Percentiles rank a stretch among this genome's conserved stretches.
Conservation (phyloP, 768 basidiomycete species). For the Lactifluus subvellereus region DNA sequence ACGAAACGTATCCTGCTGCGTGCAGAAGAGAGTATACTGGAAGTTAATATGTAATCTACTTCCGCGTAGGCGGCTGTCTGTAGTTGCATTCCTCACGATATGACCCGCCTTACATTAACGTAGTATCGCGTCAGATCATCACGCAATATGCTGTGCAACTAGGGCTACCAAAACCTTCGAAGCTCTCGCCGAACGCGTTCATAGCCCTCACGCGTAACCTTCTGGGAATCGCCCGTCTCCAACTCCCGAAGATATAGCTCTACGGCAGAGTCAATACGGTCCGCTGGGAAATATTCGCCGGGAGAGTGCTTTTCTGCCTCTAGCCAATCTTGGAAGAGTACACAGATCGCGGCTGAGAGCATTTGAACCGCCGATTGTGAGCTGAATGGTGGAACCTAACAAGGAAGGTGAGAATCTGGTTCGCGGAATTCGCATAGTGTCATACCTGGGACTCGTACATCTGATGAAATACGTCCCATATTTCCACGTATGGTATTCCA, state of each 20-base stretch:
- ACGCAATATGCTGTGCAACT: not conserved
- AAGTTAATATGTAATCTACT: constrained; percentile 45
- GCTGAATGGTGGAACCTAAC: constrained; percentile 77
- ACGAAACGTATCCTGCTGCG: constrained; percentile 58
- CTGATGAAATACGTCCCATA: constrained; percentile 82
- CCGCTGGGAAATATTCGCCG: constrained; percentile 74
- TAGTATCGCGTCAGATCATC: constrained; percentile 4
- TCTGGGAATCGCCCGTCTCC: constrained; percentile 50
- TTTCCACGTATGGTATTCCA: constrained; percentile 70
- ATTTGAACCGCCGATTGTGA: constrained; percentile 72
- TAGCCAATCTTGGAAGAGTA: constrained; percentile 76
- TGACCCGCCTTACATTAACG: constrained; percentile 1
- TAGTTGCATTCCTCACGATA: constrained; percentile 8
- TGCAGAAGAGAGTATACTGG: constrained; percentile 76
- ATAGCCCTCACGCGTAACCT: constrained; percentile 49
- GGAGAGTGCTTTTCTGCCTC: constrained; percentile 71
- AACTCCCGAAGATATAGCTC: constrained; percentile 72
- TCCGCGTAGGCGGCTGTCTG: constrained; percentile 21
- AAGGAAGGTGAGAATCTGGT: not conserved
- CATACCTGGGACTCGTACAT: constrained; percentile 64
- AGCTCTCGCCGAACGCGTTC: constrained; percentile 68
- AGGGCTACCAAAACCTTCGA: constrained; percentile 58
- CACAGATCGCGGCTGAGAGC: constrained; percentile 75
- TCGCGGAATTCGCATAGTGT: not conserved
- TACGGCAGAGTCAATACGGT: constrained; percentile 65